Evolutionary conservation across 2,329 filamentous ascomycete species (phyloP).

Genomic region (Tolypocladium ovalisporum): DNA sequence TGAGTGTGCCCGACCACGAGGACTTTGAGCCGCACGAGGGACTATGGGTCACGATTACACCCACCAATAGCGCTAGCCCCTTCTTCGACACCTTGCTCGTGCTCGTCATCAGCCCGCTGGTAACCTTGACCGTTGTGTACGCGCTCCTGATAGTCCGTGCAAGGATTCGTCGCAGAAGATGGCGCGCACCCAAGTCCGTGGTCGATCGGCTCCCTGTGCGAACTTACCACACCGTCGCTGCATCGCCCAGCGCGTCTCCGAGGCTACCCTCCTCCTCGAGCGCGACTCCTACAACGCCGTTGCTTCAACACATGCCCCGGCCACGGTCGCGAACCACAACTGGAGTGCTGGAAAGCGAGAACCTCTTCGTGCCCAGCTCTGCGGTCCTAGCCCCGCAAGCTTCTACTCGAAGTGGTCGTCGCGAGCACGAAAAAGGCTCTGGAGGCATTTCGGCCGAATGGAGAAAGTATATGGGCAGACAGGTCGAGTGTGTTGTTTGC

Average conservation of each 20-base stretch:
- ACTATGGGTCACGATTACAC: constrained; percentile 93
- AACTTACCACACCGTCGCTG: constrained; percentile 79
- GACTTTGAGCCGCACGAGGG: constrained; percentile 44
- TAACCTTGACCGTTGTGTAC: constrained; percentile 89
- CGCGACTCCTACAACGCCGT: constrained; percentile 66
- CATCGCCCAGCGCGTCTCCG: constrained; percentile 42
- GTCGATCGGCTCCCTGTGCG: constrained; percentile 91
- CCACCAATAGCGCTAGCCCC: constrained; percentile 77
- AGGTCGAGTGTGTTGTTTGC: constrained; percentile 90
- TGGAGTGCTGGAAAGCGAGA: constrained; percentile 42
- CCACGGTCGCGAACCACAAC: constrained; percentile 57
- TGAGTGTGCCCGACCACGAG: constrained; percentile 2
- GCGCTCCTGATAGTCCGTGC: constrained; percentile 77
- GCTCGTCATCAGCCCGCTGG: constrained; percentile 84
- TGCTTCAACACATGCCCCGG: constrained; percentile 54
- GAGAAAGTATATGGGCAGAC: constrained; percentile 56
- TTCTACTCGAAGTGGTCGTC: constrained; percentile 18
- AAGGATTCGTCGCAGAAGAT: constrained; percentile 77
- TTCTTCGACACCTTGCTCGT: constrained; percentile 97
- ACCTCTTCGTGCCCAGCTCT: constrained; percentile 31
- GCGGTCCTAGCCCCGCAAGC: constrained; percentile 26
- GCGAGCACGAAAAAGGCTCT: constrained; percentile 37
- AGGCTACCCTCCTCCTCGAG: constrained; percentile 51
- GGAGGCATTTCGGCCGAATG: constrained; percentile 37
- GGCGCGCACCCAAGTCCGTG: constrained; percentile 95